Conservation (phyloP, 345 rosid genomes). For the Murraya paniculata region DNA sequence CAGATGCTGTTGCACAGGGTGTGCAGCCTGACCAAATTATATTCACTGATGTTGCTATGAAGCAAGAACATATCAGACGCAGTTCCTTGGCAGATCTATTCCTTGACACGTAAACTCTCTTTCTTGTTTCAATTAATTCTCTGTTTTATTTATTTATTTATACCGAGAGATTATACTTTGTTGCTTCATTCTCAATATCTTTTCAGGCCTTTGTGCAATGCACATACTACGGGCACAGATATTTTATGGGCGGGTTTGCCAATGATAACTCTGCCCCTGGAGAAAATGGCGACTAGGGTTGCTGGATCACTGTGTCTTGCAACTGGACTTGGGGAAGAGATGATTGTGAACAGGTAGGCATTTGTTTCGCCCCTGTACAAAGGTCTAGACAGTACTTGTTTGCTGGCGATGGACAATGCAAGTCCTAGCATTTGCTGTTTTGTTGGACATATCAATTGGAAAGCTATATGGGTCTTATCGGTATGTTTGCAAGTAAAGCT, state of each 20-base stretch:
- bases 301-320: constrained; percentile 98
- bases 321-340: constrained; percentile 96
- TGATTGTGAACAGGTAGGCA: constrained; percentile 82
- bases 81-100: constrained; percentile 95
- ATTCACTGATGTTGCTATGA: constrained; percentile 99
- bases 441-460: background rate
- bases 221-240: constrained; percentile 98
- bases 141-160: background rate
- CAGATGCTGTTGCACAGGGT: constrained; percentile 91
- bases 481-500: background rate
- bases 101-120: constrained; percentile 73
- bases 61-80: constrained; percentile 87
- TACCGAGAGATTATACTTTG: background rate
- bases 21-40: constrained; percentile 89
- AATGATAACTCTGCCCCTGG: constrained; percentile 95
- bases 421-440: background rate
- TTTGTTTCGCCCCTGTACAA: background rate
- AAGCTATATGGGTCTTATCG: background rate
- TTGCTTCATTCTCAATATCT: background rate
- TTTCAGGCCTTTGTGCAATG: constrained; percentile 91
- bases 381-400: background rate
- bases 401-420: background rate
- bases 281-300: constrained; percentile 99
- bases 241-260: constrained; percentile 98
- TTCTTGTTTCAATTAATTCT: background rate